Evolutionary conservation across 2,329 filamentous ascomycete genomes (phyloP), one percentile per base, ranked within the genome.

Genomic region (Aspergillus sp.): DNA sequence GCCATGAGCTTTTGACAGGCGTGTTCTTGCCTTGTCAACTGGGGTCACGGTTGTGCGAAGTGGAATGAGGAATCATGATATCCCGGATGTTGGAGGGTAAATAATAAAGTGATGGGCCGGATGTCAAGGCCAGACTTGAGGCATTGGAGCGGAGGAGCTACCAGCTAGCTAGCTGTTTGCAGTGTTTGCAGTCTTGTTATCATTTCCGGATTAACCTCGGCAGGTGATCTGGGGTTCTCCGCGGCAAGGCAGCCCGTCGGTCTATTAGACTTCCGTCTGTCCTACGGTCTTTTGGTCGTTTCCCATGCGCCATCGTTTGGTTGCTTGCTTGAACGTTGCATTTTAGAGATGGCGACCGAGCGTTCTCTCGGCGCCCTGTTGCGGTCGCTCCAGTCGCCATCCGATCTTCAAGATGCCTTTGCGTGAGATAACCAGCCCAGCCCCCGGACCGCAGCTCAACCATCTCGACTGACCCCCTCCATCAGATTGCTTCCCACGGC

Each of bases 351-450:
- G 84, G 81, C 83, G 51, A 84, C 83, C 62, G 85, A 88, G 74
- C 80, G 85, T 66, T 83, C 87, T 50, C 71, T 88, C 32, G 82
- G 82, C 54, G 85, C 84, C 46, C 77, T 88, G 20, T 72, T 89
- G 65, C 80, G 85, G 63, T 85, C 85, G 32, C 76, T 88, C 45
- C 85, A 87, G 69, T 82, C 81, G 6, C 82, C 83, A 51, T 81
- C 84, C 2, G 80, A 82, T 53, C 80, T 84, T 60, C 81, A 86
- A 71, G 85, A 88, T 75, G 85, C 84, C 36, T 81, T 82, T 59
- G 79, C 82, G 86, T 87, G 77, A 64, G 75, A 57, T 52, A 29
- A 46, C 26, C 22, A 36, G 18, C 45, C 47, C 47, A 49, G 26
- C 57, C 54, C 36, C 55, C 52, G 20, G 26, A 20, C 32, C 31